Base-by-base conservation (phyloP, 352 stramenopile genomes). In the Pythium coloratum region DNA sequence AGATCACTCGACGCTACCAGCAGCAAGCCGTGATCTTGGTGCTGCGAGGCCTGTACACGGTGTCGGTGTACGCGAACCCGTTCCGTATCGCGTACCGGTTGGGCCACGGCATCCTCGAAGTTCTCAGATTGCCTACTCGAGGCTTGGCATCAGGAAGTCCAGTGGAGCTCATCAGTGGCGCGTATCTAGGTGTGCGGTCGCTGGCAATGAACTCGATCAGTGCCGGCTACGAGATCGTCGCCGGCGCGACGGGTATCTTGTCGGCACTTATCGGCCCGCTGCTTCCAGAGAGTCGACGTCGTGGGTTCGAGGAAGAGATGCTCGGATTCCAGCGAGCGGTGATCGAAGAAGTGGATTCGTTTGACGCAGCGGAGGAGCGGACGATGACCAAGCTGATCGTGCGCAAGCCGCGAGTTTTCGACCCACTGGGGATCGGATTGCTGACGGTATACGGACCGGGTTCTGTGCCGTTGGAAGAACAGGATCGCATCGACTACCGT, bases 171-270 rank as follows among this genome's bases (percentile, higher is more conserved):
- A 78, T 96, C 64, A 93, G 78, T 64, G 88, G 88, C 6, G 72
- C 88, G 12, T 96, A 96, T 58, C 70, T 96, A 16, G 88, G 88
- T 54, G 85, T 96, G 6, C 82, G 87, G 6, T 94, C 86, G 13
- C 70, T 96, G 26, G 88, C 85, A 1, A 96, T 95, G 88, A 96
- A 96, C 59, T 89, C 82, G 5, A 96, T 96, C 70, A 96, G 88
- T 65, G 88, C 86, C 20, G 90, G 86, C 9, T 96, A 96, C 67
- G 88, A 96, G 69, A 94, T 94, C 55, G 82, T 96, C 8, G 88
- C 88, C 0, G 88, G 88, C 14, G 84, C 81, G 16, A 90, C 84
- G 0, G 88, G 84, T 2, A 91, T 95, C 49, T 67, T 95, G 0
- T 76, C 81, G n/a, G 84, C 83, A n/a, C 53, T 95, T 13, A 64